These are phyloP conservation scores for Rhododendron griersonianum DNA, from an alignment of 148 eudicot genomes.

Conservation along the genomic window DNA sequence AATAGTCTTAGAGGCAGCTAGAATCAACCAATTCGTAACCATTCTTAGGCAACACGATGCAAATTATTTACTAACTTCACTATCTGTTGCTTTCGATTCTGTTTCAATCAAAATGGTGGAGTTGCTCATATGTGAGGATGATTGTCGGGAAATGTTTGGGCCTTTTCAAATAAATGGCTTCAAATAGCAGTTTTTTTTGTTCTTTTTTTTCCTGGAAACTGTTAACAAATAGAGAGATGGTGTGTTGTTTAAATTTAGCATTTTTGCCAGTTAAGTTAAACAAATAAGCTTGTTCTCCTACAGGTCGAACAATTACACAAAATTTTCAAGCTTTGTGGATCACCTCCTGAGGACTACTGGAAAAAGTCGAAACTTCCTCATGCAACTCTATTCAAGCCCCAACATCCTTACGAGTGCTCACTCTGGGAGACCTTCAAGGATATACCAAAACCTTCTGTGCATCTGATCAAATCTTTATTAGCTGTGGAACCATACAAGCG, in stretches of 20 bases:
- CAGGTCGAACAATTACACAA: conserved; percentile 45
- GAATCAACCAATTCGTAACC: neutral
- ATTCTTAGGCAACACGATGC: neutral
- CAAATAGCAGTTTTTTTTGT: neutral
- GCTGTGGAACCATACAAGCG: conserved; percentile 31
- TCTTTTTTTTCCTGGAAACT: neutral
- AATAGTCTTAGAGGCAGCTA: neutral
- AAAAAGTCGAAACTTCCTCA: conserved; percentile 29
- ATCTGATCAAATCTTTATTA: conserved; percentile 29
- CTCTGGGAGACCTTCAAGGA: conserved; percentile 32
- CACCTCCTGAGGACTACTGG: conserved; percentile 40
- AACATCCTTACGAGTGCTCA: conserved; percentile 26
- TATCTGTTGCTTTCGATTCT: neutral
- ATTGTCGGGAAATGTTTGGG: neutral
- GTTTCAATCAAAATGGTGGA: neutral
- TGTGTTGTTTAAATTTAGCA: neutral
- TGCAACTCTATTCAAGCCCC: conserved; percentile 32
- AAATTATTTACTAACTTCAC: neutral
- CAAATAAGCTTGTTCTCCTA: neutral
- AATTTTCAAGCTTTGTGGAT: conserved; percentile 42
- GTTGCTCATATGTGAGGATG: neutral
- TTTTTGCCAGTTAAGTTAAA: neutral
- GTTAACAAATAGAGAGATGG: neutral
- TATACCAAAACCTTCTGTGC: conserved; percentile 27
- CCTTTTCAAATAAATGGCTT: neutral